Conservation (phyloP, 345 rosid genomes). For the Adansonia digitata region DNA sequence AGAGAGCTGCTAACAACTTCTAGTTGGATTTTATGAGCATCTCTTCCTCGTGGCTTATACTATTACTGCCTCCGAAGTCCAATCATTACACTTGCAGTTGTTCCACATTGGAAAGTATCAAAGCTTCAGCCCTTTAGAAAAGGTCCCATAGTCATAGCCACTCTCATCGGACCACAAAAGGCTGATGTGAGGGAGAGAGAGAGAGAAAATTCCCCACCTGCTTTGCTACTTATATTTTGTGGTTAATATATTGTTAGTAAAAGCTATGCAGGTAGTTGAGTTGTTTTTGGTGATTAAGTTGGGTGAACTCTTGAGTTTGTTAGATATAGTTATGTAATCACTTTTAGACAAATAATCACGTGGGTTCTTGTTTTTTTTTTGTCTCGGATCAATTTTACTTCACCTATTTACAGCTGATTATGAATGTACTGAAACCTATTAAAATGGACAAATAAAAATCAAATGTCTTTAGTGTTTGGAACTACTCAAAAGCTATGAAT, state of each 20-base stretch:
- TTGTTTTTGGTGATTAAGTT: too few relatives aligned
- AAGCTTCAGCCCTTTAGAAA: neutral
- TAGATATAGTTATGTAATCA: too few relatives aligned
- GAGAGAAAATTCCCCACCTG: neutral
- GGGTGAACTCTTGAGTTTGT: too few relatives aligned
- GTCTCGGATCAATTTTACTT: too few relatives aligned
- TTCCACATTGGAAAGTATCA: neutral
- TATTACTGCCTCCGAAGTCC: neutral
- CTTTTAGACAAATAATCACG: too few relatives aligned
- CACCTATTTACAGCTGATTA: too few relatives aligned
- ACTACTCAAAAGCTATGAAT: too few relatives aligned
- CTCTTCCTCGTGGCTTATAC: neutral
- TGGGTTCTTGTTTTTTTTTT: too few relatives aligned
- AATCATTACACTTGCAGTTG: neutral
- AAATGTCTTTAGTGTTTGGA: too few relatives aligned
- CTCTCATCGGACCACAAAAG: constrained; percentile 10
- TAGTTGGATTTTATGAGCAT: neutral
- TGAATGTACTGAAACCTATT: too few relatives aligned
- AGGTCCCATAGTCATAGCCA: too few relatives aligned
- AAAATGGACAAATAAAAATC: too few relatives aligned
- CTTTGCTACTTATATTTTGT: neutral
- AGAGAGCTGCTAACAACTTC: neutral
- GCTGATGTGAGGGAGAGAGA: neutral
- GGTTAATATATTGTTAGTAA: neutral
- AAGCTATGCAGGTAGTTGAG: neutral